These are phyloP conservation scores for Albophoma yamanashiensis DNA, from an alignment of 2,329 filamentous ascomycete species.

Conservation along the genomic window DNA sequence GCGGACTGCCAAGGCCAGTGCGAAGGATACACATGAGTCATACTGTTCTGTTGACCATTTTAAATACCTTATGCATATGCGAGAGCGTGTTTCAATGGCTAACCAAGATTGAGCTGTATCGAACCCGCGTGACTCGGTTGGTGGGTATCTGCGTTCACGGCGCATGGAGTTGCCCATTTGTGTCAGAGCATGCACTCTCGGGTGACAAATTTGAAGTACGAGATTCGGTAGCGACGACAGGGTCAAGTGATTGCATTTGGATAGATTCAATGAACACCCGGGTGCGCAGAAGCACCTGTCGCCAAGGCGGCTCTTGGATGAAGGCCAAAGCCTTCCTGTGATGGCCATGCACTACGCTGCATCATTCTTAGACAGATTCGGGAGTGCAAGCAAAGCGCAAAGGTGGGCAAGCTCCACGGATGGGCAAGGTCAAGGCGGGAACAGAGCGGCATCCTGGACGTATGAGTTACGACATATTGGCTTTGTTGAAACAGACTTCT, in stretches of 20 bases:
- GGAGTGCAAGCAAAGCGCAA: neutral
- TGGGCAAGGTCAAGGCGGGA: neutral
- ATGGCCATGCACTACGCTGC: neutral
- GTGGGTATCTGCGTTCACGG: neutral
- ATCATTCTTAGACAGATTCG: neutral
- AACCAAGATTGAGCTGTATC: neutral
- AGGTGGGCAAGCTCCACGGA: neutral
- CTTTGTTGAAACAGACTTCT: neutral
- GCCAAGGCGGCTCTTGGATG: neutral
- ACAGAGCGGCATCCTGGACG: neutral
- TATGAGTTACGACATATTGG: neutral
- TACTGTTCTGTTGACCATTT: neutral
- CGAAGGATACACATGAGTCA: neutral
- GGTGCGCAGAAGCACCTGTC: neutral
- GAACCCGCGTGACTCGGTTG: neutral
- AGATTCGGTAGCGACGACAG: neutral
- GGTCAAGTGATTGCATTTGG: neutral
- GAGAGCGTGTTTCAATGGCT: neutral
- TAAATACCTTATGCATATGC: neutral
- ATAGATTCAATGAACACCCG: neutral
- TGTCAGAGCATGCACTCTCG: neutral
- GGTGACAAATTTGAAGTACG: neutral
- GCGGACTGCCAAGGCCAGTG: constrained; percentile 4
- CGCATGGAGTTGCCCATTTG: neutral
- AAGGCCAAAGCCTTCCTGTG: neutral